These are phyloP conservation scores for Lablab purpureus DNA, from an alignment of 306 rosid species.

Conservation along the genomic window DNA sequence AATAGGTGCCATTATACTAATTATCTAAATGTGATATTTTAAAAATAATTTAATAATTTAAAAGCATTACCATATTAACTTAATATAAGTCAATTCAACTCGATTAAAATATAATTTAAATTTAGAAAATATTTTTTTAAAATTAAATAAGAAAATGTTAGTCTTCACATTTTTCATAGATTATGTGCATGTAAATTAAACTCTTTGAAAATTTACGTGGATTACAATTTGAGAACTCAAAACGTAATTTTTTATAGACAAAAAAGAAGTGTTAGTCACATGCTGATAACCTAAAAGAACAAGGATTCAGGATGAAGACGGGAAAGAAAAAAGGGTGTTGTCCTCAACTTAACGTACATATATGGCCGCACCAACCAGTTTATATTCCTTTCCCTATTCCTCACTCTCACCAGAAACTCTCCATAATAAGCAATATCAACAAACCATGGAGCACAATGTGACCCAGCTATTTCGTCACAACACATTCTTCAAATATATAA, in stretches of 20 bases:
- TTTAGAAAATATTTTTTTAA: too few relatives aligned
- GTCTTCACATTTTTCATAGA: too few relatives aligned
- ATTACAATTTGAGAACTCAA: neutral
- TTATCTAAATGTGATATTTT: too few relatives aligned
- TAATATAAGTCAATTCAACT: too few relatives aligned
- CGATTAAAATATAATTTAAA: too few relatives aligned
- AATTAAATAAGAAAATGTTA: too few relatives aligned
- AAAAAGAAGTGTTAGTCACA: neutral
- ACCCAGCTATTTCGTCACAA: neutral
- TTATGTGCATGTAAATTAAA: neutral
- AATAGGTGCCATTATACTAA: too few relatives aligned
- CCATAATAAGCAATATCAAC: neutral
- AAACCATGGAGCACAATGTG: too few relatives aligned
- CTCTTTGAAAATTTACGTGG: neutral
- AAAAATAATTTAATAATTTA: too few relatives aligned
- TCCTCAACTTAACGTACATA: neutral
- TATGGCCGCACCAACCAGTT: constrained; percentile 4
- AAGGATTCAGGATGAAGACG: neutral
- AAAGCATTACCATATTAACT: too few relatives aligned
- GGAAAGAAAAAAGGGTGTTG: neutral
- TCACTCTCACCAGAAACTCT: neutral
- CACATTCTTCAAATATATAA: neutral
- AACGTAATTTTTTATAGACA: neutral
- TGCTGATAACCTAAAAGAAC: neutral
- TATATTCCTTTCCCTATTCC: neutral